Base-by-base conservation (phyloP, 805 yeast genomes). In the Candida xiaguanensis region DNA sequence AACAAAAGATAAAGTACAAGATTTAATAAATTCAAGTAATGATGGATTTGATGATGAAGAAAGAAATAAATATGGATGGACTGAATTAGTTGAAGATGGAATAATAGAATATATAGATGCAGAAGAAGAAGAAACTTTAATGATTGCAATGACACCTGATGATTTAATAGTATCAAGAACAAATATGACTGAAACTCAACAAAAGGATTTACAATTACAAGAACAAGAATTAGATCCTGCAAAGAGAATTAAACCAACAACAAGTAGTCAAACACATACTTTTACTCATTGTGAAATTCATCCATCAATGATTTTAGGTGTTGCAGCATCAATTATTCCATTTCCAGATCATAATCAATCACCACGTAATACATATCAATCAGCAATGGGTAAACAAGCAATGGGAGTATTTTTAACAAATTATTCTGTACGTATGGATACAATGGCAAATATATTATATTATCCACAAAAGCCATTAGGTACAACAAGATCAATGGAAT, bases 351-450 rank as follows among this genome's bases (percentile, higher is more conserved):
- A 93, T 66, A 93, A 93, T 65, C 99, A 93, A 73, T 90, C 97
- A 44, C 99, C 99, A 44, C 91, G 99, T 81, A 93, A 93, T 61
- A 93, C 99, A 3, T 93, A 93, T 66, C 99, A 93, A 72, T 90
- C 96, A 61, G 99, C 99, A 48, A 93, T 93, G 99, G 99, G 99
- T 80, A 93, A 93, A 67, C 99, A 93, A 70, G 99, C 99, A 42
- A 93, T 93, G 99, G 99, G 99, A 60, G 98, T 93, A 8, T 91
- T 86, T 64, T 75, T 91, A 55, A 93, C 99, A 4, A 93, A 93
- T 59, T 93, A 91, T 63, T 78, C 83, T 43, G 96, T 91, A 38
- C 86, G 99, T 69, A 93, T 93, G 99, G 99, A 93, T 65, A 93
- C 99, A 1, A 93, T 93, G 99, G 97, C 99, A 8, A 93, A 93